Conservation (phyloP, 2,329 filamentous ascomycete genomes). For the Diaporthe destruens region DNA sequence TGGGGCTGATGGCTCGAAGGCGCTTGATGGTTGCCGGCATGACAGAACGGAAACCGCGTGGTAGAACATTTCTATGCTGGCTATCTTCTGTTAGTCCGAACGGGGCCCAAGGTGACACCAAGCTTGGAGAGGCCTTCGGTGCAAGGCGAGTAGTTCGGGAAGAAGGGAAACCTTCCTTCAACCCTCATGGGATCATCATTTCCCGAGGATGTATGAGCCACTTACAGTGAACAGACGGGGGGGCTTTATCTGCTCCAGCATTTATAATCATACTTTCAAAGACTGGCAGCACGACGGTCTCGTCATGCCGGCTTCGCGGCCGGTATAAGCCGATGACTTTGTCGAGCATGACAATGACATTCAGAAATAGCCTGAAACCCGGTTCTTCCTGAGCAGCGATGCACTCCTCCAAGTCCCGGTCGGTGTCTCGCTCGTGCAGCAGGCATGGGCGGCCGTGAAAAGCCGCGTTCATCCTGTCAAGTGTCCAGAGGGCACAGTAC, state of each 20-base stretch:
- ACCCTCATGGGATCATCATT: too few relatives aligned
- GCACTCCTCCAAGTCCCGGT: conserved; percentile 64
- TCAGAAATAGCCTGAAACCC: conserved; percentile 69
- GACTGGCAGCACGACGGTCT: conserved; percentile 66
- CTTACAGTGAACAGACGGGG: conserved; percentile 63
- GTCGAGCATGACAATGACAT: conserved; percentile 67
- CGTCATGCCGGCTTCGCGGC: conserved; percentile 61
- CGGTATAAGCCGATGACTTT: conserved; percentile 72
- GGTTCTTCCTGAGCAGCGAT: conserved; percentile 62
- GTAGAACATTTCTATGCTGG: conserved; percentile 73
- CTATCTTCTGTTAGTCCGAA: conserved; percentile 49
- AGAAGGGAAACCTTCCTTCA: background rate
- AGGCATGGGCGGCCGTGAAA: conserved; percentile 71
- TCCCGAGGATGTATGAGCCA: background rate
- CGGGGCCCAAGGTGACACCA: conserved; percentile 43
- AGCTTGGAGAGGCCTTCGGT: background rate
- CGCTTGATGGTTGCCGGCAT: conserved; percentile 61
- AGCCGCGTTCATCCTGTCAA: conserved; percentile 71
- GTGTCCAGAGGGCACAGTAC: conserved; percentile 71
- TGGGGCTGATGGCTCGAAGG: conserved; percentile 46
- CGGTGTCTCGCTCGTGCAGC: conserved; percentile 72
- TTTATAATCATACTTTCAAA: conserved; percentile 70
- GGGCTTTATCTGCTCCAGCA: conserved; percentile 62
- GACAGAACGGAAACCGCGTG: conserved; percentile 74
- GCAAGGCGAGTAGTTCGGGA: background rate